These are phyloP conservation scores for Trichosporon sp. DNA, from an alignment of 1,284 basidiomycete genomes.

Conservation along the genomic window DNA sequence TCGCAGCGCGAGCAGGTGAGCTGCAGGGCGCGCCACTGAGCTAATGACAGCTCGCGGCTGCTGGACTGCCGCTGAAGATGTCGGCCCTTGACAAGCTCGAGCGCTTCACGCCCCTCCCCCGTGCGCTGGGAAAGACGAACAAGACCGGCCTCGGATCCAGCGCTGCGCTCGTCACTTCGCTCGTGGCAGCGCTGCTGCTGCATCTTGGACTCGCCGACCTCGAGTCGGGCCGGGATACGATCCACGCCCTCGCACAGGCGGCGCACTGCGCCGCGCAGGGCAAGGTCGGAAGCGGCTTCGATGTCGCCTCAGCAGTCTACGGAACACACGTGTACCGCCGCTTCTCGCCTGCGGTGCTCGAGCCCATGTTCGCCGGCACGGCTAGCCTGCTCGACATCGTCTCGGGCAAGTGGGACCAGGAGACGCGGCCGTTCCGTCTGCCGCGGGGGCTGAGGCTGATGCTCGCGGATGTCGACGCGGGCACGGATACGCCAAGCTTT, in stretches of 20 bases:
- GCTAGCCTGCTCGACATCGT: constrained; percentile 50
- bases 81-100: constrained; percentile 60
- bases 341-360: constrained; percentile 69
- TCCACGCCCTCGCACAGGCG: constrained; percentile 93
- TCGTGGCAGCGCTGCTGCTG: constrained; percentile 71
- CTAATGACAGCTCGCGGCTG: constrained; percentile 55
- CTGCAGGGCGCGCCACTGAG: too few relatives aligned
- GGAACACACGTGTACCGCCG: constrained; percentile 90
- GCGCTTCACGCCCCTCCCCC: constrained; percentile 69
- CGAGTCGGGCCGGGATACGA: constrained; percentile 51
- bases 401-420: constrained; percentile 36
- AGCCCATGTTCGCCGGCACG: constrained; percentile 58
- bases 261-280: constrained; percentile 96
- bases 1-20: constrained; percentile 79
- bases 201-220: constrained; percentile 63
- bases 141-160: constrained; percentile 78
- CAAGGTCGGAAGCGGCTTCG: constrained; percentile 96
- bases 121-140: constrained; percentile 71
- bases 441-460: constrained; percentile 74
- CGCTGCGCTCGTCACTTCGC: neutral
- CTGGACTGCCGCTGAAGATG: constrained; percentile 54
- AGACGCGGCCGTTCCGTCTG: constrained; percentile 63
- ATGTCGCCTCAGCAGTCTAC: constrained; percentile 88
- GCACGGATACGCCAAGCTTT: constrained; percentile 86
- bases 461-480: constrained; percentile 87